Conservation (phyloP, 148 eudicot genomes). For the Tetragonia tetragonoides region DNA sequence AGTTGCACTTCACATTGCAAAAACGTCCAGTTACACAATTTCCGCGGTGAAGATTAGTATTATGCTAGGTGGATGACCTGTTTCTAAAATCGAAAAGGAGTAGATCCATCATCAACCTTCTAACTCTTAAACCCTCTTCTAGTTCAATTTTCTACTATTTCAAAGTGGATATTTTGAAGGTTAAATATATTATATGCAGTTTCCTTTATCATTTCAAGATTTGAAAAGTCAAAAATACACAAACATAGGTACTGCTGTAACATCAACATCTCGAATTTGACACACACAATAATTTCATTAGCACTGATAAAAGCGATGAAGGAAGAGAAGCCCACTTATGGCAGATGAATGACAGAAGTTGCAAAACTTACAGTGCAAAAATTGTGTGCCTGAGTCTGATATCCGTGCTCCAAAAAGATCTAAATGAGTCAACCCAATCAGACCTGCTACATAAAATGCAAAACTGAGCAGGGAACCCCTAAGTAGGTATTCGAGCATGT, state of each 20-base stretch:
- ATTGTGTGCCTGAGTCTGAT: conserved; percentile 69
- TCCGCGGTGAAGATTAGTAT: background rate
- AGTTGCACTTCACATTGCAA: background rate
- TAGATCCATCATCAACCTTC: background rate
- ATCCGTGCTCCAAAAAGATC: conserved; percentile 96
- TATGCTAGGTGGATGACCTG: background rate
- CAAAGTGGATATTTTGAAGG: background rate
- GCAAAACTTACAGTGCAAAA: conserved; percentile 49
- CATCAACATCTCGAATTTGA: background rate
- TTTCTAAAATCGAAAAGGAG: background rate
- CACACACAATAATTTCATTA: background rate
- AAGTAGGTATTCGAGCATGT: background rate
- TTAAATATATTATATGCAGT: background rate
- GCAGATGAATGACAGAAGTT: background rate
- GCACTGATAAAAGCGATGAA: background rate
- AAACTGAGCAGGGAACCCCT: background rate
- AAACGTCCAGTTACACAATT: background rate
- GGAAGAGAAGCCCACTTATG: background rate
- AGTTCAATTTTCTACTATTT: background rate
- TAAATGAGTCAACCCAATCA: conserved; percentile 86
- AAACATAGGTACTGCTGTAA: background rate
- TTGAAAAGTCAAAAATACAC: background rate
- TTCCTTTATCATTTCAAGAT: background rate
- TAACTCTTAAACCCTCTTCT: background rate
- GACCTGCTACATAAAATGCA: conserved; percentile 45